These are phyloP conservation scores for Dioscorea cayenensis DNA, from an alignment of 116 monocot species.

Conservation along the genomic window DNA sequence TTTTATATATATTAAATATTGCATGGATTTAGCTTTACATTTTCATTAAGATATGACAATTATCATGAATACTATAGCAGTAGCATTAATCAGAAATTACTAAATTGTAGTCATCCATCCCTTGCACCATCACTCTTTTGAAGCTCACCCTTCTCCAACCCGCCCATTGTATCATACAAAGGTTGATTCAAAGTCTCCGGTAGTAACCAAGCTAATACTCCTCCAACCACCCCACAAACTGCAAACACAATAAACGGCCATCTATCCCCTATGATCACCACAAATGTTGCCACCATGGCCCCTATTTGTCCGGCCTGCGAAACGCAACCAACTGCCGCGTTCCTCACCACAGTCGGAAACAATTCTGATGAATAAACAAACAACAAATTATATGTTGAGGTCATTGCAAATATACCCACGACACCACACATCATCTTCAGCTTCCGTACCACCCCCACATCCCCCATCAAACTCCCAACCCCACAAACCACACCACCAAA, in stretches of 20 bases:
- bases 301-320: slow-evolving; percentile 35
- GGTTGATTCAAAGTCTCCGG: background rate
- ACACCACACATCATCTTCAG: slow-evolving; percentile 7
- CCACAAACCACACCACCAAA: slow-evolving; percentile 56
- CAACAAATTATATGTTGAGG: slow-evolving; percentile 37
- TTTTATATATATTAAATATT: too few species aligned
- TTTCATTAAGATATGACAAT: too few species aligned
- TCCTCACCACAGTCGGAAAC: slow-evolving; percentile 55
- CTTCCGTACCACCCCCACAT: slow-evolving; percentile 1
- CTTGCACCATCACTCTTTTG: background rate
- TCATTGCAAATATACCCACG: slow-evolving; percentile 36
- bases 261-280: slow-evolving; percentile 30
- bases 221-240: slow-evolving; percentile 24
- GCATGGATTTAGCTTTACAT: too few species aligned
- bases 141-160: background rate
- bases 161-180: background rate
- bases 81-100: too few species aligned
- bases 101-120: too few species aligned
- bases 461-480: slow-evolving; percentile 21
- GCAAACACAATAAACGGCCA: slow-evolving; percentile 39
- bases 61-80: too few species aligned
- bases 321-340: slow-evolving; percentile 37
- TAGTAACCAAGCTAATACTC: slow-evolving; percentile 11
- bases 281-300: slow-evolving; percentile 42
- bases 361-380: slow-evolving; percentile 50